phyloP scores from a whole-genome alignment of 345 rosid genomes.

The Salix koriyanagi region DNA sequence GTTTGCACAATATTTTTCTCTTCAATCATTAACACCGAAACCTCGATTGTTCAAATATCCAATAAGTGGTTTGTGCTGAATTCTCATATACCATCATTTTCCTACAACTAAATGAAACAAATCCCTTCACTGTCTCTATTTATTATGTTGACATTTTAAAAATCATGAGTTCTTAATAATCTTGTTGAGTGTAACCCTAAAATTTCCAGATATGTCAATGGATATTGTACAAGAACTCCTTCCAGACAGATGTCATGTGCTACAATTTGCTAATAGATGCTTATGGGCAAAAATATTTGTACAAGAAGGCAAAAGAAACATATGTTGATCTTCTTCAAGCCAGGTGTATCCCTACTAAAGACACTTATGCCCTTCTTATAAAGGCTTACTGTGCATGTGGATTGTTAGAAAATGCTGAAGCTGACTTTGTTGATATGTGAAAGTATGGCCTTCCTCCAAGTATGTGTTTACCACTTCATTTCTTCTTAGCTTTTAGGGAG shows the following conservation, averaged over 20 bases:
- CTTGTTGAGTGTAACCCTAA: neutral
- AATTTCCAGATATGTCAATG: slow-evolving; percentile 71
- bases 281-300: slow-evolving; percentile 60
- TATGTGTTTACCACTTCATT: slow-evolving; percentile 28
- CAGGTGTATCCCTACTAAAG: slow-evolving; percentile 77
- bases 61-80: no score
- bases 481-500: no score
- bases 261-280: slow-evolving; percentile 89
- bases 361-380: slow-evolving; percentile 81
- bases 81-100: no score
- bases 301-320: slow-evolving; percentile 58
- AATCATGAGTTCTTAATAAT: neutral
- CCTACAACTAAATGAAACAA: no score
- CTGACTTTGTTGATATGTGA: slow-evolving; percentile 69
- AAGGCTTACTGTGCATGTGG: slow-evolving; percentile 69
- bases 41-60: no score
- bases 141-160: no score
- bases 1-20: no score
- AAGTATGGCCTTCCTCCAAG: slow-evolving; percentile 69
- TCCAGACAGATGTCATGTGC: slow-evolving; percentile 73
- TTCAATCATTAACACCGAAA: no score
- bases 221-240: slow-evolving; percentile 75
- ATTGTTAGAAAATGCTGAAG: slow-evolving; percentile 60
- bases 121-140: no score
- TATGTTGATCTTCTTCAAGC: slow-evolving; percentile 74